Percentiles rank a stretch among this genome's conserved stretches.
phyloP scores from a whole-genome alignment of 228 moss, liverwort and hornwort species.

The Sphagnum fallax region DNA sequence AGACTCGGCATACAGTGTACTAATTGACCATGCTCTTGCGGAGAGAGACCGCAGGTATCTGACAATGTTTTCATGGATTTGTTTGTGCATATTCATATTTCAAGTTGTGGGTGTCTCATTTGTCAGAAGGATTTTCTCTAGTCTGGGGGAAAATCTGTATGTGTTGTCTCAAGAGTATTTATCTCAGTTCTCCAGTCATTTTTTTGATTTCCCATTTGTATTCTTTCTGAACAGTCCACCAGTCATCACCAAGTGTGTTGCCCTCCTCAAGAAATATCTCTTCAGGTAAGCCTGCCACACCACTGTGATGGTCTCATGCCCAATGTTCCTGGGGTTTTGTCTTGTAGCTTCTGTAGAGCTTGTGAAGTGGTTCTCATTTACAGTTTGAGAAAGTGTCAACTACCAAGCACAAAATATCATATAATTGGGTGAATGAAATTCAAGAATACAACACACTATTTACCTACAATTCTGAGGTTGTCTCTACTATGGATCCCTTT shows the following conservation, averaged over 20 bases:
- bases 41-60: conserved; percentile 96
- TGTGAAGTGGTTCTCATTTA: not conserved
- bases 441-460: too few relatives aligned
- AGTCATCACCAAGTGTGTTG: conserved; percentile 95
- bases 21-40: conserved; percentile 93
- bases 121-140: not conserved
- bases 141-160: not conserved
- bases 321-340: not conserved
- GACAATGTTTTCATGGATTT: not conserved
- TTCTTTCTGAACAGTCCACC: conserved; percentile 66
- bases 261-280: conserved; percentile 92
- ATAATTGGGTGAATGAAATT: too few relatives aligned
- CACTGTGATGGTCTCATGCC: not conserved
- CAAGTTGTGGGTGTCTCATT: not conserved
- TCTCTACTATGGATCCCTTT: too few relatives aligned
- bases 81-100: not conserved
- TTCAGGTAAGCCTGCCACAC: conserved; percentile 59
- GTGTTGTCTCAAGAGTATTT: too few relatives aligned
- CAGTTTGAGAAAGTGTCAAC: too few relatives aligned
- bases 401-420: too few relatives aligned
- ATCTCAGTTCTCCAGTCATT: too few relatives aligned
- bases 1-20: conserved; percentile 89
- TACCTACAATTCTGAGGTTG: too few relatives aligned
- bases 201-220: not conserved
- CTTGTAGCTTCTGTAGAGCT: not conserved